Base-by-base conservation (phyloP, 1,284 basidiomycete species). In the Ceratobasidium sp. region DNA sequence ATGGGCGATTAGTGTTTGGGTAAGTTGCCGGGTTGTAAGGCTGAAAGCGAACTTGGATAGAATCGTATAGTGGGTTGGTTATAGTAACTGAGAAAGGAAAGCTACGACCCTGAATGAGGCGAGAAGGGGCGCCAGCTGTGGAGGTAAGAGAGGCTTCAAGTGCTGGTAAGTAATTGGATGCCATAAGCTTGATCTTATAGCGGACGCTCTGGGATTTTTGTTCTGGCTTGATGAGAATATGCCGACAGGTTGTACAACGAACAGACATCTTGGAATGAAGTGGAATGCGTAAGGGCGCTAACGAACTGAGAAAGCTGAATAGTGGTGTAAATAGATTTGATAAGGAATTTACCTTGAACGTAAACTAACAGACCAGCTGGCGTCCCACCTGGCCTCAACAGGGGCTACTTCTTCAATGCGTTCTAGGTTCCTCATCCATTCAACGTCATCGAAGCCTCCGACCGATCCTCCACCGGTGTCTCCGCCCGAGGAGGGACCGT, bases 151-250 rank as follows among this genome's bases (percentile, higher is more conserved):
- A 87, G 42, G 93, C 89, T n/a, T 91, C 90, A 56, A 98, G 93
- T 1, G 93, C 90, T 0, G 97, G 98, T 20, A 99, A 88, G 84
- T 98, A 99, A 84, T 95, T 97, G 38, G 93, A 90, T 0, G 97
- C 98, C 64, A 97, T 94, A 64, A 98, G 92, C 84, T 98, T 98
- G 86, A 99, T 99, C 86, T 99, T 99, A 90, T 94, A 98, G 6
- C 95, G 91, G 46, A 95, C 93, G 6, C 94, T 95, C 81, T 95
- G 94, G 0, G 96, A 93, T 84, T 99, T 99, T 82, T 96, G 94
- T 84, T 99, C 98, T 0, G 98, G 98, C 83, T 98, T 98, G 85
- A 99, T 97, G 79, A 99, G 90, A 81, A 99, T 97, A 85, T 99
- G 97, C 17, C 94, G 92, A 84, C 98, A 99, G 1, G 89, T 90